Evolutionary conservation across 1,284 basidiomycete genomes (phyloP), one percentile per base, ranked within the genome.

Genomic region (Austroboletus niveus): DNA sequence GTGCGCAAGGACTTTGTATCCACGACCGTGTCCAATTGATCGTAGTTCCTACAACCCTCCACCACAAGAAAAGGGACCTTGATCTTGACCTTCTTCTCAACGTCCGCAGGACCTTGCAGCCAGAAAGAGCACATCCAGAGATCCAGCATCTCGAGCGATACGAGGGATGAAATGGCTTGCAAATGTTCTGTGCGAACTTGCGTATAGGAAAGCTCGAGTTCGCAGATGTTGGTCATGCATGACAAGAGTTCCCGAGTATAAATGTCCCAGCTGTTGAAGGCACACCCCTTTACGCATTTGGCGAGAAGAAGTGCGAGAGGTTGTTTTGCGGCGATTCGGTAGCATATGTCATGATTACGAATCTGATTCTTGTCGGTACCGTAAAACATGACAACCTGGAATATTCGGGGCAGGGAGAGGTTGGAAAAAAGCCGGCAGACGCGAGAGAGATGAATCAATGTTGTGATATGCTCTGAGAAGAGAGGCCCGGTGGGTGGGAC

Each of bases 401-500:
- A 76, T 10, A 74, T 58, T 30, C 69, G 70, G 0, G 73, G 69
- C 12, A 75, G 59, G 20, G 66, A 62, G 1, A 69, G 30, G 17
- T 67, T 63, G 47, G 66, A 69, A 51, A 79, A 78, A 57, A 75
- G 71, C 27, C 70, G 69, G 57, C 77, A 79, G 30, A 75, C 74
- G 40, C 62, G 62, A 5, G 22, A 24, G 5, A 24, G 22, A 24
- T 24, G 22, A 5, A 24, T 24, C 22, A 24, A 24, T 24, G 22
- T 53, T 9, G 22, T 46, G 41, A 57, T 56, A 42, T 58, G 47
- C 22, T 60, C 57, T 30, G 45, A 44, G 1, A 22, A 15, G 22
- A 24, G 22, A 24, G 14, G 35, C 0, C 32, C 24, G 1, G 36
- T 8, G 1, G 46, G 10, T 22, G 48, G 46, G 3, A 38, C 51